A percentile compares a stretch with the other conserved stretches of the same genome.
Conservation (phyloP, 2,329 filamentous ascomycete genomes). For the Pseudogymnoascus sp. region DNA sequence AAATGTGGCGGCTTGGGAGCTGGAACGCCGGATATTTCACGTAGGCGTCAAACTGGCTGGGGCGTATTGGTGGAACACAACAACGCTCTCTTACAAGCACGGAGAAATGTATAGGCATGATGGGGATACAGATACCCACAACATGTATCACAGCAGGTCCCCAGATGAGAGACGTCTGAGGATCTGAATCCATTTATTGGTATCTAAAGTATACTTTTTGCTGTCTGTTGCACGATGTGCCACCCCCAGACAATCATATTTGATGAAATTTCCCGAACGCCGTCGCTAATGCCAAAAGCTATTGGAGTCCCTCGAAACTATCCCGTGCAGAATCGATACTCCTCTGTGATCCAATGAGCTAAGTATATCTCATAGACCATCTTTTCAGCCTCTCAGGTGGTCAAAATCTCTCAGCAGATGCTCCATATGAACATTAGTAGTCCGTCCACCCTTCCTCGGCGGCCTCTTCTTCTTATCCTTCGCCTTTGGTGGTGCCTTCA, state of each 20-base stretch:
- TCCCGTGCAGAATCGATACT: background rate
- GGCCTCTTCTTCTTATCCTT: conserved; percentile 32
- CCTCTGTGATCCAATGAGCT: background rate
- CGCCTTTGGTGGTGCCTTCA: conserved; percentile 27
- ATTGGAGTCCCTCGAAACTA: background rate
- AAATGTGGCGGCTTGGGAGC: background rate
- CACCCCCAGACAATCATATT: background rate
- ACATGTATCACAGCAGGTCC: background rate
- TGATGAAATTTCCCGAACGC: background rate
- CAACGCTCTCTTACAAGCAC: background rate
- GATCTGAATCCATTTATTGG: background rate
- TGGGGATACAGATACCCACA: background rate
- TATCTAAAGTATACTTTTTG: background rate
- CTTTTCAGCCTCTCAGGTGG: conserved; percentile 23
- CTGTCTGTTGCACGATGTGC: background rate
- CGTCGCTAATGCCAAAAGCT: conserved; percentile 4
- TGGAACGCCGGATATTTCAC: background rate
- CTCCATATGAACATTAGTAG: conserved; percentile 30
- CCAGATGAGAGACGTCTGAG: background rate
- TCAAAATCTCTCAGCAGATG: conserved; percentile 28
- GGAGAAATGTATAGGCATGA: background rate
- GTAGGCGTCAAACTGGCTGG: background rate
- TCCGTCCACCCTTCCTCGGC: conserved; percentile 27
- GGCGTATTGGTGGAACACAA: background rate
- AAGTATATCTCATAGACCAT: background rate